Conservation (phyloP, 345 rosid genomes). For the Rhodomyrtus tomentosa region DNA sequence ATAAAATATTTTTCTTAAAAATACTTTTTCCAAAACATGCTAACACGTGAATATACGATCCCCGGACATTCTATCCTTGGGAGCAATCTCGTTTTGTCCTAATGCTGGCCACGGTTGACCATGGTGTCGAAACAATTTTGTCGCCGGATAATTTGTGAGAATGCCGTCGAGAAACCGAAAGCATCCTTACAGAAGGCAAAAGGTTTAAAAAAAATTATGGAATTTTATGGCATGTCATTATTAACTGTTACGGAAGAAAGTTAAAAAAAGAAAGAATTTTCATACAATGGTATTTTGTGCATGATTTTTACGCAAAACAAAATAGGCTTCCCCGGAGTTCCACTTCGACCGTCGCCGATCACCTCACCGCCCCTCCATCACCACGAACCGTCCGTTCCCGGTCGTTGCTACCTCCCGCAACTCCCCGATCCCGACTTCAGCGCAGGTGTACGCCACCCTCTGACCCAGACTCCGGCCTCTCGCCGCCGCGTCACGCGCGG, state of each 20-base stretch:
- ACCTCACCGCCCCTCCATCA: not conserved
- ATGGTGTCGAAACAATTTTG: not conserved
- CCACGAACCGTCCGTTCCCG: not conserved
- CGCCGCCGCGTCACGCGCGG: not conserved
- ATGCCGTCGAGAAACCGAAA: not conserved
- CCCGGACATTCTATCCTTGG: not conserved
- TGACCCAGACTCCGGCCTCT: conserved; percentile 7
- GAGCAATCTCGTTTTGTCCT: not conserved
- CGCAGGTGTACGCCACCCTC: conserved; percentile 28
- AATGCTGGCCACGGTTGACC: not conserved
- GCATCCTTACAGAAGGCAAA: not conserved
- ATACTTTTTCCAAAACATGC: too few species aligned
- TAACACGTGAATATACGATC: not conserved
- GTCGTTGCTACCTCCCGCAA: conserved; percentile 9
- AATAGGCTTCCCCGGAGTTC: not conserved
- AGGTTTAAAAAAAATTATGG: not conserved
- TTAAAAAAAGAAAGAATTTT: not conserved
- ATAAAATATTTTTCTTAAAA: too few species aligned
- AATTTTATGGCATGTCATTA: not conserved
- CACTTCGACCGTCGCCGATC: not conserved
- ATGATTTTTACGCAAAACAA: not conserved
- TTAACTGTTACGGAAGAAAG: not conserved
- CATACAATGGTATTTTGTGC: not conserved
- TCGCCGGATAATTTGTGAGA: not conserved
- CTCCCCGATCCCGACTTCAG: conserved; percentile 34